These are phyloP conservation scores for Zygnema circumcarinatum DNA, from an alignment of 139 green algal species.

Conservation along the genomic window DNA sequence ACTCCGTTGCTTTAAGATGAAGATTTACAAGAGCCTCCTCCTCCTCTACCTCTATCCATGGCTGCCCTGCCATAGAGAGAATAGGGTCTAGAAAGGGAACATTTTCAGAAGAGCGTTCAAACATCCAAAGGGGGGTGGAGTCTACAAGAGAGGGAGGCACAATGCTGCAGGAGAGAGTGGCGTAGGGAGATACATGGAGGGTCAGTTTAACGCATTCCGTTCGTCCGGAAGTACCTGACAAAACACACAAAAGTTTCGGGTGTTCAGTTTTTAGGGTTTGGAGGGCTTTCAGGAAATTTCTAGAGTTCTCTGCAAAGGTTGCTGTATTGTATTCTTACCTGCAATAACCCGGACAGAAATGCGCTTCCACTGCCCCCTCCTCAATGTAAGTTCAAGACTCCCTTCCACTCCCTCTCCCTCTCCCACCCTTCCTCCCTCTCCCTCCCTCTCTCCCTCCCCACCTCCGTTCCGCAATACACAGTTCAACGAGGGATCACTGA, in stretches of 20 bases:
- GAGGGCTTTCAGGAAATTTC: too few species aligned
- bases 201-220: neutral
- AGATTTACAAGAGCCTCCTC: slow-evolving; percentile 16
- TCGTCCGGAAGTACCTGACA: neutral
- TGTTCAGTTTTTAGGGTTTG: too few species aligned
- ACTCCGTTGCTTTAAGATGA: slow-evolving; percentile 17
- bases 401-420: slow-evolving; percentile 11
- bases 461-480: neutral
- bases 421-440: too few species aligned
- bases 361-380: slow-evolving; percentile 24
- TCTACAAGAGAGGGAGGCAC: neutral
- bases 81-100: slow-evolving; percentile 1
- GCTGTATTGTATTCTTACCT: too few species aligned
- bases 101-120: slow-evolving; percentile 14
- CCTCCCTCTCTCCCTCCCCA: too few species aligned
- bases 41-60: slow-evolving; percentile 36
- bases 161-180: neutral
- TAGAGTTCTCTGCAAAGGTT: too few species aligned
- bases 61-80: neutral
- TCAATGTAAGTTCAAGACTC: neutral
- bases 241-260: too few species aligned
- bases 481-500: slow-evolving; percentile 22
- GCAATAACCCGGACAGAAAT: slow-evolving; percentile 4
- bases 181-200: neutral
- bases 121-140: neutral